These are phyloP conservation scores for Malus fusca DNA, from an alignment of 306 rosid species.

Conservation along the genomic window DNA sequence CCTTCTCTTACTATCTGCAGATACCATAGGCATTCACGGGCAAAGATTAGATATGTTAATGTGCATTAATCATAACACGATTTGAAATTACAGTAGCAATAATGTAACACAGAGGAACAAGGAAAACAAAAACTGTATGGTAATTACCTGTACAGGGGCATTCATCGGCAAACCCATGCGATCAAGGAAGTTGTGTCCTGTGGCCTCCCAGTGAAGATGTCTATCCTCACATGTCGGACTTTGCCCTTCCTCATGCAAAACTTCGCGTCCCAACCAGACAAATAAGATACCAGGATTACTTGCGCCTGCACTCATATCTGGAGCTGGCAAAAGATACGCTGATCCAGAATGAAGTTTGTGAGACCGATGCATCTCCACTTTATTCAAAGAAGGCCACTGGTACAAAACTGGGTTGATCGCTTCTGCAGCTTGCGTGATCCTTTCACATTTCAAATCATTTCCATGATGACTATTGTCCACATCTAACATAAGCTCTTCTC, in stretches of 20 bases:
- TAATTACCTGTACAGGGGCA: slow-evolving; percentile 34
- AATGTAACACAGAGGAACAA: background rate
- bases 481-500: slow-evolving; percentile 32
- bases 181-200: slow-evolving; percentile 21
- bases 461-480: slow-evolving; percentile 12
- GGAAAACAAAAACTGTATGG: background rate
- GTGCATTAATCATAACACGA: background rate
- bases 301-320: background rate
- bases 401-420: slow-evolving; percentile 17
- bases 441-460: slow-evolving; percentile 20
- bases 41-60: background rate
- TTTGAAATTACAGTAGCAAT: background rate
- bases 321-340: background rate
- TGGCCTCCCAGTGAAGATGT: background rate
- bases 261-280: background rate
- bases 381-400: background rate
- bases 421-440: background rate
- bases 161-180: slow-evolving; percentile 26
- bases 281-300: background rate
- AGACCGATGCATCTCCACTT: background rate
- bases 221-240: background rate
- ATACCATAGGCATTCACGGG: background rate
- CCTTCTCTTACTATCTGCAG: slow-evolving; percentile 45
- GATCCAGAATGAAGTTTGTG: background rate
- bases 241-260: background rate